These are phyloP conservation scores for Lecanicillium sp. DNA, from an alignment of 2,329 filamentous ascomycete genomes.

Conservation along the genomic window DNA sequence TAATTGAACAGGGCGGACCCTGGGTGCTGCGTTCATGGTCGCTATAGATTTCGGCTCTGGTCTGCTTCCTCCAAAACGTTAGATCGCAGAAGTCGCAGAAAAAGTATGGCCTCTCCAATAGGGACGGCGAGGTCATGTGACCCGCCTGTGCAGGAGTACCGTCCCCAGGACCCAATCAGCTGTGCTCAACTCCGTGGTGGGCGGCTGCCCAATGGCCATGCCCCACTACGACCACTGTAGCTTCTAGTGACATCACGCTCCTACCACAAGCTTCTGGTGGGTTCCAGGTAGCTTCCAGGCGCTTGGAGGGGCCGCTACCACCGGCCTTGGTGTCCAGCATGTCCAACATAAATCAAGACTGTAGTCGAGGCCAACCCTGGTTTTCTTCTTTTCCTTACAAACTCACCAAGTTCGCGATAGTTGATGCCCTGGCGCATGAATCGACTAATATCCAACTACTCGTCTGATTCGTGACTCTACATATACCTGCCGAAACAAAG, in stretches of 20 bases:
- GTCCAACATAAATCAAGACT: slow-evolving; percentile 9
- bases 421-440: slow-evolving; percentile 1
- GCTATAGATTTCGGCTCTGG: not conserved
- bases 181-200: slow-evolving; percentile 1
- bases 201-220: not conserved
- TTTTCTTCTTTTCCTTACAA: slow-evolving; percentile 1
- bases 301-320: slow-evolving; percentile 15
- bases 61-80: too few species aligned
- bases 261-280: slow-evolving; percentile 17
- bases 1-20: slow-evolving; percentile 7
- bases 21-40: slow-evolving; percentile 8
- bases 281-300: slow-evolving; percentile 21
- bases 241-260: slow-evolving; percentile 17
- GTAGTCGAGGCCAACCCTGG: not conserved
- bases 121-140: slow-evolving; percentile 4
- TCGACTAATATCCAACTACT: slow-evolving; percentile 3
- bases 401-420: not conserved
- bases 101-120: too few species aligned
- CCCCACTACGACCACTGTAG: slow-evolving; percentile 9
- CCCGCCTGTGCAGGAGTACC: not conserved
- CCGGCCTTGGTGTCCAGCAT: slow-evolving; percentile 10
- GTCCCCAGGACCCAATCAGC: slow-evolving; percentile 3
- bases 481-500: not conserved
- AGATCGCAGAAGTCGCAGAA: too few species aligned
- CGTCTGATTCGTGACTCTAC: not conserved